phyloP scores from a whole-genome alignment of 805 yeast genomes.

The Nakazawaea holstii region DNA sequence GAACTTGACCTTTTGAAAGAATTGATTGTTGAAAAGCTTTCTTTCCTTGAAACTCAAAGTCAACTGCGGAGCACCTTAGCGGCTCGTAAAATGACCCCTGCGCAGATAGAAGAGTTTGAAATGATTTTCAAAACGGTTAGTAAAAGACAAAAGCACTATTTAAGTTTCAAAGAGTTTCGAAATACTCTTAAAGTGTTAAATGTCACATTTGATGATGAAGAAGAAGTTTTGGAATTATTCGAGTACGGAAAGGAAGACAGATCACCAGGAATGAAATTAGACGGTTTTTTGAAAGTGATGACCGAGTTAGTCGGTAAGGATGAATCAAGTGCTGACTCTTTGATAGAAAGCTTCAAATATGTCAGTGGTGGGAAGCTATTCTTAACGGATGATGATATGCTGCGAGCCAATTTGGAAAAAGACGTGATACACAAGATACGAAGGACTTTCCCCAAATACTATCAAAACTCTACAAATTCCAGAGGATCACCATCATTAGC shows the following conservation, averaged over 20 bases:
- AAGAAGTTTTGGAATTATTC: slow-evolving; percentile 33
- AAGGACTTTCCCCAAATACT: slow-evolving; percentile 4
- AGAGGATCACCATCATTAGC: background rate
- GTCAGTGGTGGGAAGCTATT: slow-evolving; percentile 32
- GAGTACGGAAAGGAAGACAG: slow-evolving; percentile 20
- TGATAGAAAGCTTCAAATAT: slow-evolving; percentile 28
- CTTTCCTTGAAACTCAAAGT: slow-evolving; percentile 36
- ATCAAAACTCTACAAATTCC: background rate
- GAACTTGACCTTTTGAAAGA: slow-evolving; percentile 31
- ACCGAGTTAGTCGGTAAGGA: slow-evolving; percentile 15
- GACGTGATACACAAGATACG: background rate
- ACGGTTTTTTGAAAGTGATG: slow-evolving; percentile 21
- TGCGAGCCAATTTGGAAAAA: slow-evolving; percentile 24
- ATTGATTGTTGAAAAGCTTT: slow-evolving; percentile 31
- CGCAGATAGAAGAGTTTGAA: slow-evolving; percentile 36
- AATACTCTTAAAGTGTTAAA: slow-evolving; percentile 38
- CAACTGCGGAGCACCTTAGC: slow-evolving; percentile 22
- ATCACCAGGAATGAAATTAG: slow-evolving; percentile 21
- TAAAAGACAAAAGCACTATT: slow-evolving; percentile 27
- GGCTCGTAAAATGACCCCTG: slow-evolving; percentile 27
- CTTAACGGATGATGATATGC: slow-evolving; percentile 33
- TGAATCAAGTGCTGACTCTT: slow-evolving; percentile 12
- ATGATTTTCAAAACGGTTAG: slow-evolving; percentile 36
- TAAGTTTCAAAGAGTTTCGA: slow-evolving; percentile 36
- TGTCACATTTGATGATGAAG: slow-evolving; percentile 25